A percentile compares a stretch with the other conserved stretches of the same genome.
Conservation (phyloP, 306 rosid species). For the Quercus ilex region DNA sequence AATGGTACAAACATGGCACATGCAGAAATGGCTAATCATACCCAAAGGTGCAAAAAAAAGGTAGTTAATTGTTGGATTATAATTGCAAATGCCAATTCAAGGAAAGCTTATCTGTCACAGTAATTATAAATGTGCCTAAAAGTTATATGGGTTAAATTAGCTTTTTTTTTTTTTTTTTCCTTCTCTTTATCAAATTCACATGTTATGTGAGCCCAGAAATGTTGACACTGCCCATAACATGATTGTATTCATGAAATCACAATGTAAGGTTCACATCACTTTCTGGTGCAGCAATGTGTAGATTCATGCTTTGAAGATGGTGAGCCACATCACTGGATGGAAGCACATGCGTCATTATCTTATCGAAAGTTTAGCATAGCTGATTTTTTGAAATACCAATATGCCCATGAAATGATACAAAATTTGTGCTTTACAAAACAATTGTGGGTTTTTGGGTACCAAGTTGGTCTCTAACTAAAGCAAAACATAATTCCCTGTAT, state of each 20-base stretch:
- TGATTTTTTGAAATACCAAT: conserved; percentile 2
- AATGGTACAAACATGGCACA: conserved; percentile 20
- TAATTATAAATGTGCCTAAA: conserved; percentile 28
- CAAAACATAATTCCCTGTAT: conserved; percentile 1
- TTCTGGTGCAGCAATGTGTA: conserved; percentile 29
- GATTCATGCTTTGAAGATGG: conserved; percentile 31
- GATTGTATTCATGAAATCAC: conserved; percentile 38
- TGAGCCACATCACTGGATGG: conserved; percentile 35
- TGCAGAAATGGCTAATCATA: conserved; percentile 19
- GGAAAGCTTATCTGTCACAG: conserved; percentile 22
- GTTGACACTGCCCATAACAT: conserved; percentile 30
- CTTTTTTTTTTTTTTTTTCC: neutral
- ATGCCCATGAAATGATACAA: neutral
- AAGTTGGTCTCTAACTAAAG: conserved; percentile 8
- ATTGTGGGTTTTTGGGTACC: neutral
- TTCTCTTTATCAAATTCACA: conserved; percentile 31
- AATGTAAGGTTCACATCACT: conserved; percentile 46
- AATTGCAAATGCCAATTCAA: conserved; percentile 29
- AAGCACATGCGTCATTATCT: conserved; percentile 41
- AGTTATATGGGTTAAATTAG: conserved; percentile 5
- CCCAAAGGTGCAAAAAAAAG: conserved; percentile 18
- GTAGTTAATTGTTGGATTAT: conserved; percentile 33
- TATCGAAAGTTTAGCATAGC: conserved; percentile 1
- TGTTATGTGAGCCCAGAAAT: conserved; percentile 46
- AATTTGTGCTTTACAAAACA: neutral